These are phyloP conservation scores for Trichothecium sympodiale DNA, from an alignment of 2,329 filamentous ascomycete species.

Conservation along the genomic window DNA sequence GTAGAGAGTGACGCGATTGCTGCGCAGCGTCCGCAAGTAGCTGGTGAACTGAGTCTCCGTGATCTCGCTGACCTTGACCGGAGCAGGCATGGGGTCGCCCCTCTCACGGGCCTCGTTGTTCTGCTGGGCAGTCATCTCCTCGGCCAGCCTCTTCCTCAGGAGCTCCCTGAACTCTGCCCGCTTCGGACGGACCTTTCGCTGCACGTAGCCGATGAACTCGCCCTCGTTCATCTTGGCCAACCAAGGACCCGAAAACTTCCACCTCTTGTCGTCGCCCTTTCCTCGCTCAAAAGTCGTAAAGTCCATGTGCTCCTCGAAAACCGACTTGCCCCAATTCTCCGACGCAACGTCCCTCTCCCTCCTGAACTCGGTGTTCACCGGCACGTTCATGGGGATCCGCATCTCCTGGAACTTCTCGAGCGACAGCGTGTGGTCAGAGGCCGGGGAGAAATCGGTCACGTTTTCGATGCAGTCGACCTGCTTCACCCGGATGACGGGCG, in stretches of 20 bases:
- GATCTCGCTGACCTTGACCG: slow-evolving; percentile 24
- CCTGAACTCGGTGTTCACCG: slow-evolving; percentile 15
- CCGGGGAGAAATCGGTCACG: slow-evolving; percentile 78
- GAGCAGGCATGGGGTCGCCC: slow-evolving; percentile 17
- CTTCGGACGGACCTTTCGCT: slow-evolving; percentile 39
- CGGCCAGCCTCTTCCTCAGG: slow-evolving; percentile 36
- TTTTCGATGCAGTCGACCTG: slow-evolving; percentile 77
- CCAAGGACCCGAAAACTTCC: slow-evolving; percentile 60
- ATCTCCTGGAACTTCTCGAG: slow-evolving; percentile 81
- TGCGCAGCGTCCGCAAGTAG: slow-evolving; percentile 41
- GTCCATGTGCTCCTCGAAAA: slow-evolving; percentile 49
- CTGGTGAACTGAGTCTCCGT: slow-evolving; percentile 38
- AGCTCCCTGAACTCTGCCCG: slow-evolving; percentile 44
- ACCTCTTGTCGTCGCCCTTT: slow-evolving; percentile 36
- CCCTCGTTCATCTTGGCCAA: slow-evolving; percentile 51
- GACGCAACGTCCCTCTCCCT: not conserved
- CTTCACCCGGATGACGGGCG: slow-evolving; percentile 66
- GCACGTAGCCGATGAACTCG: slow-evolving; percentile 45
- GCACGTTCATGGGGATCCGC: slow-evolving; percentile 56
- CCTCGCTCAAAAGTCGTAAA: slow-evolving; percentile 30
- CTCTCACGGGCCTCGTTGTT: slow-evolving; percentile 26
- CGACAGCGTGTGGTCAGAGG: slow-evolving; percentile 70
- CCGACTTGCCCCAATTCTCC: slow-evolving; percentile 24
- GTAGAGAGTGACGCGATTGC: slow-evolving; percentile 39
- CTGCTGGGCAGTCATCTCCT: slow-evolving; percentile 29